Percentiles rank a stretch among this genome's conserved stretches.
phyloP scores from a whole-genome alignment of 2,329 filamentous ascomycete species.

The Pseudohalonectria lignicola region DNA sequence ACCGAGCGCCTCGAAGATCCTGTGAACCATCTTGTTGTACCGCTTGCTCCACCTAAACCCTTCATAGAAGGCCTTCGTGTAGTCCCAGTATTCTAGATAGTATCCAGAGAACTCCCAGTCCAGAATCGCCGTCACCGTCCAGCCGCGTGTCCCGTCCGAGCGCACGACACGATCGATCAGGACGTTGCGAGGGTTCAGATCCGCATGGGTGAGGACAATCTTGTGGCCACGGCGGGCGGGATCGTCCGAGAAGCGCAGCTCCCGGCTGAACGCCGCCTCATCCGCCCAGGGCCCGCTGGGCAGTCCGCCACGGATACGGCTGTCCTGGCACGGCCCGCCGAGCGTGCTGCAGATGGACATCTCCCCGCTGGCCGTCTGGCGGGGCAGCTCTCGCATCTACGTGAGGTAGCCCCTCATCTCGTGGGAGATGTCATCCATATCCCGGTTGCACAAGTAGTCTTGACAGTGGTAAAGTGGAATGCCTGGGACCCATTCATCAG shows the following conservation, averaged over 20 bases:
- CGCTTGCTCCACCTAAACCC: slow-evolving; percentile 7
- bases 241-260: slow-evolving; percentile 16
- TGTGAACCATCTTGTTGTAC: slow-evolving; percentile 7
- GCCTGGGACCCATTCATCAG: slow-evolving; percentile 12
- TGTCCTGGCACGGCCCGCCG: slow-evolving; percentile 14
- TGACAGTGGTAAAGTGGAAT: slow-evolving; percentile 10
- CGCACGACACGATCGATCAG: slow-evolving; percentile 12
- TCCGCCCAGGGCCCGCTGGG: slow-evolving; percentile 16
- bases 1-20: slow-evolving; percentile 11
- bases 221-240: slow-evolving; percentile 15
- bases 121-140: slow-evolving; percentile 16
- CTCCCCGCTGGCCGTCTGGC: slow-evolving; percentile 3
- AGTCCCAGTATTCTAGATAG: slow-evolving; percentile 19
- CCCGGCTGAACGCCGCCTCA: slow-evolving; percentile 20
- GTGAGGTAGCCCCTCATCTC: slow-evolving; percentile 15
- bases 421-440: slow-evolving; percentile 9
- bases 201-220: slow-evolving; percentile 21
- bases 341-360: slow-evolving; percentile 18
- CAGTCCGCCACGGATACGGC: slow-evolving; percentile 12
- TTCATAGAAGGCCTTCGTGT: slow-evolving; percentile 14
- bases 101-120: slow-evolving; percentile 18
- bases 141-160: slow-evolving; percentile 12
- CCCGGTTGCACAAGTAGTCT: slow-evolving; percentile 14
- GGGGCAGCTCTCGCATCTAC: slow-evolving; percentile 17
- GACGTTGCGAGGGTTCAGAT: slow-evolving; percentile 22